Conservation (phyloP, 495 filamentous ascomycete species). For the Monascus purpureus region DNA sequence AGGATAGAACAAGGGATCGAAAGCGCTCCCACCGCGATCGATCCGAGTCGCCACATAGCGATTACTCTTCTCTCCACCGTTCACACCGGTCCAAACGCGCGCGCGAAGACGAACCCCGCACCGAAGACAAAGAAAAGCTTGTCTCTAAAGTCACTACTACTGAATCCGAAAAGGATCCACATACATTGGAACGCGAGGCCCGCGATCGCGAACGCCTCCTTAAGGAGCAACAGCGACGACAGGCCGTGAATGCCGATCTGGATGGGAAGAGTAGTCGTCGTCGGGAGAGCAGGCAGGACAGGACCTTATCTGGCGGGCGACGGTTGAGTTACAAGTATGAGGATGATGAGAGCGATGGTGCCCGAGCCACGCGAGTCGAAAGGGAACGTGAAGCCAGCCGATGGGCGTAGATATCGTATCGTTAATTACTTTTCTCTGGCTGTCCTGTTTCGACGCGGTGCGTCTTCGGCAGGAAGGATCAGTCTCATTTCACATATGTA, state of each 20-base stretch:
- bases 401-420: constrained; percentile 18
- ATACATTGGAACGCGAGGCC: constrained; percentile 63
- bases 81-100: constrained; percentile 28
- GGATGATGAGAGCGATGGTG: constrained; percentile 36
- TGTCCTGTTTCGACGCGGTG: too few species aligned
- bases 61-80: constrained; percentile 23
- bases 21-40: constrained; percentile 33
- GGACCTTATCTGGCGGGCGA: constrained; percentile 30
- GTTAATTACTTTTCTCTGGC: too few species aligned
- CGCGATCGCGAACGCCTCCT: constrained; percentile 61
- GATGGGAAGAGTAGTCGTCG: constrained; percentile 30
- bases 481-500: too few species aligned
- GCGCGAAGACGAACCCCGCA: constrained; percentile 14
- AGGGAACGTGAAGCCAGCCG: constrained; percentile 30
- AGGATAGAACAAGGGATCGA: constrained; percentile 18
- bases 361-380: constrained; percentile 29
- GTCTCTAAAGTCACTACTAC: constrained; percentile 5
- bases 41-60: constrained; percentile 25
- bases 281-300: constrained; percentile 39
- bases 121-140: constrained; percentile 8
- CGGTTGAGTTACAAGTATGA: constrained; percentile 46
- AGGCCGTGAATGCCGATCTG: constrained; percentile 34
- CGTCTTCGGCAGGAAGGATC: too few species aligned
- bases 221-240: constrained; percentile 65
- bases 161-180: constrained; percentile 46